Evolutionary conservation across 345 rosid species (phyloP).

Genomic region (Citrus sinensis): DVS_A1.0 CM039163.1:51266501-51267000

Average conservation of each 20-base stretch:
- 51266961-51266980: constrained; percentile 78
- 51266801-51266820: constrained; percentile 99
- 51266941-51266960: constrained; percentile 77
- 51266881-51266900: constrained; percentile 44
- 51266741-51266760: constrained; percentile 81
- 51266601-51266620: constrained; percentile 37
- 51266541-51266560: constrained; percentile 47
- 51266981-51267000: constrained; percentile 84
- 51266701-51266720: constrained; percentile 56
- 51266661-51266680: constrained; percentile 15
- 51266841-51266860: constrained; percentile 81
- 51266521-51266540: constrained; percentile 42
- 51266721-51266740: constrained; percentile 60
- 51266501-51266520: constrained; percentile 43
- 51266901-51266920: constrained; percentile 12
- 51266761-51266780: constrained; percentile 83
- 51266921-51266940: constrained; percentile 43
- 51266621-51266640: constrained; percentile 45
- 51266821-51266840: constrained; percentile 80
- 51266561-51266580: constrained; percentile 35
- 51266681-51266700: constrained; percentile 34
- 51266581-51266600: constrained; percentile 43
- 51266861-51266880: constrained; percentile 76
- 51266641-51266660: constrained; percentile 25
- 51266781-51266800: constrained; percentile 94